Base-by-base conservation (phyloP, 2,329 filamentous ascomycete species). In the Incumbomyces lentus region DNA sequence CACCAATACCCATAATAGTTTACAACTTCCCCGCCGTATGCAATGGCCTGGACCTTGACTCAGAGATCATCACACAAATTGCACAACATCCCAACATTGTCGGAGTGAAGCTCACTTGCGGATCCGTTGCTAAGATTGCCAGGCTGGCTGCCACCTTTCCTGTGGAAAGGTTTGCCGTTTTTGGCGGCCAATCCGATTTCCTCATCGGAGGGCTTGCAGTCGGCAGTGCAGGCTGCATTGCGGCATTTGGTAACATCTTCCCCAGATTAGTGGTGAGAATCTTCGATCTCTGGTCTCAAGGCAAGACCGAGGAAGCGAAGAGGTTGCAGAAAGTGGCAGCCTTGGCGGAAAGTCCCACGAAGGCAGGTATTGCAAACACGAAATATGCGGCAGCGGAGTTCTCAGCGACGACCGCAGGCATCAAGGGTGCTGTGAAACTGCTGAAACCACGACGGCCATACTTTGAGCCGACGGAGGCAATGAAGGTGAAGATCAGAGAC, bases 111-210 rank as follows among this genome's bases (percentile, higher is more conserved):
- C 65, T 83, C 50, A 82, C 79, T 11, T 83, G 79, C 62, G 79
- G 70, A 1, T 73, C 71, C 40, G 74, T 79, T 17, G 76, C 71
- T 26, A 80, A 80, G 62, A 75, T 77, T 52, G 73, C 73, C 6
- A 68, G 76, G 2, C 62, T 79, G 2, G 65, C 71, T 1, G 72
- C 69, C 14, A 31, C 17, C n/a, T 31, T 42, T 14, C 13, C 17
- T 13, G 6, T 22, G 3, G 36, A 39, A 13, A 39, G 36, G 18
- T 88, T 88, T 58, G 75, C 81, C 1, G 75, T 79, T 1, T 86
- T 78, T 56, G 82, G 81, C 1, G 84, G 84, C 1, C 82, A 87
- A 64, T 78, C 76, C 2, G 84, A 88, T 58, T 87, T 84, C 60
- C 62, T 87, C 33, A 64, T 79, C 22, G 74, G 70, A 1, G 75